Evolutionary conservation across 2,329 filamentous ascomycete genomes (phyloP), one percentile per base, ranked within the genome.

Genomic region (Lachnellula willkommii): DNA sequence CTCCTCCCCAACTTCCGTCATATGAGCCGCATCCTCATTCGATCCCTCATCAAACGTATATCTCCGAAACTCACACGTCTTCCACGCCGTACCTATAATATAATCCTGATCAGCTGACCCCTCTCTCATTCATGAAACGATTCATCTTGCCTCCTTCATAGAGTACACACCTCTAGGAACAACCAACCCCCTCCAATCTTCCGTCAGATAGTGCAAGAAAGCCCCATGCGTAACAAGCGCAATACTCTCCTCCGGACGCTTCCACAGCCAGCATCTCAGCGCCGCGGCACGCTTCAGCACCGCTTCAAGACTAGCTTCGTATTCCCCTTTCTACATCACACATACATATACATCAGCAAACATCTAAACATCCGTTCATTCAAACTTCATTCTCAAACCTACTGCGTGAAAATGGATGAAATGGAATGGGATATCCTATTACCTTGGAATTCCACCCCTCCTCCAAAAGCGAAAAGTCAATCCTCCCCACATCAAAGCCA

Each of bases 391-490:
- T 24, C 22, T 5, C 22, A 24, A 24, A 24, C 22, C 4, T 24
- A 24, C 4, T 5, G 22, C 22, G 20, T 20, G 20, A 20, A 20
- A 20, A 20, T 20, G 20, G 20, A 20, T 20, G 20, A 17, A 24
- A 7, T 45, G 1, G 9, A 12, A 11, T 32, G 28, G n/a, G 26
- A 9, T n/a, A 35, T 26, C 32, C 17, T 37, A n/a, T 35, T 48
- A 62, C 60, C 50, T 62, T 62, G 12, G 37, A 40, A 55, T 55
- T 62, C 60, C 60, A 62, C 3, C 58, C 60, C 14, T 54, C 52
- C 7, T 58, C 54, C 32, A 62, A 45, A 9, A 59, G 20, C 15
- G 35, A 32, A 37, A 54, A 62, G 45, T 62, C 60, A 36, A 62
- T 60, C 37, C 56, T 52, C 12, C 36, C 47, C 6, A 12, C 36